Evolutionary conservation across 2,329 filamentous ascomycete genomes (phyloP).

Genomic region (Nemania sp.): DNA sequence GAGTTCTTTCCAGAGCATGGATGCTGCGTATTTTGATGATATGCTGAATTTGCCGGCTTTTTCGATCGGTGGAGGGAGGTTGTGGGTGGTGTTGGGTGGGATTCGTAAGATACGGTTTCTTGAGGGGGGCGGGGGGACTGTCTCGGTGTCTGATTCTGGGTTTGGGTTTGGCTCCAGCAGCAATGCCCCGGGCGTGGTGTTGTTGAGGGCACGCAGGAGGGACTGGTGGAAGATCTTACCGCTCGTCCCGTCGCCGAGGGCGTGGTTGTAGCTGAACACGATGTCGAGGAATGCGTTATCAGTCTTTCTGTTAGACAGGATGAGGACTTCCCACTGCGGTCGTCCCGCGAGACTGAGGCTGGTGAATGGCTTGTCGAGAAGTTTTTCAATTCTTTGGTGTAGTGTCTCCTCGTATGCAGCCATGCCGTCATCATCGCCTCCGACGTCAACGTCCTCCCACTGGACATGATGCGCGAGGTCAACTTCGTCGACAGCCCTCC

Average conservation of each 20-base stretch:
- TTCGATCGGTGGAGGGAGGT: slow-evolving; percentile 9
- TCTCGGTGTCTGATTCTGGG: slow-evolving; percentile 22
- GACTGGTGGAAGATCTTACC: slow-evolving; percentile 32
- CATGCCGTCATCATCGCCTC: neutral
- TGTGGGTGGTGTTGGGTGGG: slow-evolving; percentile 33
- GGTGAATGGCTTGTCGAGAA: slow-evolving; percentile 24
- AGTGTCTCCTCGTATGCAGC: slow-evolving; percentile 1
- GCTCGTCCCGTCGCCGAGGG: slow-evolving; percentile 27
- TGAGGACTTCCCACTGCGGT: slow-evolving; percentile 29
- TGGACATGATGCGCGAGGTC: slow-evolving; percentile 28
- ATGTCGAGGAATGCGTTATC: slow-evolving; percentile 20
- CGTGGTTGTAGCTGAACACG: slow-evolving; percentile 30
- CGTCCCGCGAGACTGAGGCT: slow-evolving; percentile 8
- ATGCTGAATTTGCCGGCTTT: slow-evolving; percentile 27
- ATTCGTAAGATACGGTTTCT: slow-evolving; percentile 28
- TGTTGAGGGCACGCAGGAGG: slow-evolving; percentile 38
- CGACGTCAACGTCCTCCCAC: slow-evolving; percentile 22
- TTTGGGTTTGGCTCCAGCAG: too few species aligned
- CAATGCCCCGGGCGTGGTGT: neutral
- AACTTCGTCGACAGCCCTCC: slow-evolving; percentile 23
- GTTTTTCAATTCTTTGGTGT: slow-evolving; percentile 7
- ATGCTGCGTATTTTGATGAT: slow-evolving; percentile 16
- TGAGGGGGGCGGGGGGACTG: too few species aligned
- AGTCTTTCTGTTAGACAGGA: slow-evolving; percentile 12
- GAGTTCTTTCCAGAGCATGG: slow-evolving; percentile 25